Base-by-base conservation (phyloP, 1,284 basidiomycete species). In the Pterulicium gracile region DNA sequence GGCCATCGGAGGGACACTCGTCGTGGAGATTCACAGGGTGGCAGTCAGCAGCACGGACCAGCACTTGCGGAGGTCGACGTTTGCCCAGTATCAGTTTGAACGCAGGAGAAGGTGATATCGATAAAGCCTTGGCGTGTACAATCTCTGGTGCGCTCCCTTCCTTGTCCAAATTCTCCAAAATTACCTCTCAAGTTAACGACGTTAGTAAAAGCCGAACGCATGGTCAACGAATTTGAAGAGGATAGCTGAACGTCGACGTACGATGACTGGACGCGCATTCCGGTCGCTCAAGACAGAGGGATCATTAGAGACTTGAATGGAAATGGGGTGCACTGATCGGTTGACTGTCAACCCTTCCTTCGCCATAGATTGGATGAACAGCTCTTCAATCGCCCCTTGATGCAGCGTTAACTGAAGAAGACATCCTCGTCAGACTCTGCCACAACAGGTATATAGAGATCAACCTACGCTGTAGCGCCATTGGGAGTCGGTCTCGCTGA, bases 321-420 rank as follows among this genome's bases (percentile, higher is more conserved):
- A 69, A 0, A 63, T 63, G 0, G 86, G 86, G 1, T 65, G 55
- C 22, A 73, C 63, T 0, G 79, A 75, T 20, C 83, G 69, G 32
- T 76, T 72, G 20, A 88, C 80, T 51, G 69, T 55, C 3, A 81
- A 50, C 3, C 74, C 76, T 52, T 69, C 59, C n/a, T 54, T 47
- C 5, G 52, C 62, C 70, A 85, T 73, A 0, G 78, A 75, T 54
- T 85, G 79, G 22, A 82, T 53, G 56, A 88, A 81, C 18, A 86
- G 75, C 0, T 67, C 61, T 58, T 88, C 83, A 32, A 88, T 85
- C 2, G 73, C 75, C 1, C 82, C 84, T 64, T 88, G 85, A 52
- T 85, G 79, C n/a, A 86, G 63, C 0, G 82, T 85, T 3, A 76
- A 63, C 77, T 86, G 50, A 14, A 4, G 23, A 39, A 39, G 5